Percentiles rank a stretch among this genome's conserved stretches.
phyloP scores from a whole-genome alignment of 768 basidiomycete species.

The Boletus rex-veris region DNA sequence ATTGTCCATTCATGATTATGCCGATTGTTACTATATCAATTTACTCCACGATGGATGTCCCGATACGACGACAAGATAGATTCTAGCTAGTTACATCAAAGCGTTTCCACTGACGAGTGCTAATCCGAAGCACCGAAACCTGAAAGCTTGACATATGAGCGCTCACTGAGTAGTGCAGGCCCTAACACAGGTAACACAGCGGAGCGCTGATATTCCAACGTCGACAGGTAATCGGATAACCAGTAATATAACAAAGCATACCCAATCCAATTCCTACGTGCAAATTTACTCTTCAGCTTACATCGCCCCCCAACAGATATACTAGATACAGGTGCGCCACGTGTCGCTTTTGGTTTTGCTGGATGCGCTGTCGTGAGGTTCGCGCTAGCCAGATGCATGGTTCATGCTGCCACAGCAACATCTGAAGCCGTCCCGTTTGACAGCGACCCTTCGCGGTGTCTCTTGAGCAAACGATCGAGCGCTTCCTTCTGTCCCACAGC shows the following conservation, averaged over 20 bases:
- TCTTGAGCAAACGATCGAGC: slow-evolving; percentile 79
- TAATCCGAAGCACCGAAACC: no score
- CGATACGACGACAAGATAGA: no score
- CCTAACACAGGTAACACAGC: no score
- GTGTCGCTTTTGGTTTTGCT: slow-evolving; percentile 17
- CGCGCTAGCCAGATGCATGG: neutral
- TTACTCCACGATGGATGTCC: no score
- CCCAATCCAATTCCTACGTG: neutral
- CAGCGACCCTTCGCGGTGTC: slow-evolving; percentile 52
- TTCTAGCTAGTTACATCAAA: no score
- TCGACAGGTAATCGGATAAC: no score
- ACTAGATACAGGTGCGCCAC: slow-evolving; percentile 11
- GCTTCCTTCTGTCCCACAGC: slow-evolving; percentile 92
- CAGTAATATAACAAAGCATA: neutral
- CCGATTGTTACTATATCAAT: no score
- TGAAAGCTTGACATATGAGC: no score
- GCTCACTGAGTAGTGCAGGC: no score
- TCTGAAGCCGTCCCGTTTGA: neutral
- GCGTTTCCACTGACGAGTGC: no score
- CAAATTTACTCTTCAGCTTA: slow-evolving; percentile 1
- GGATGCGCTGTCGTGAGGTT: neutral
- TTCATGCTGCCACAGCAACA: slow-evolving; percentile 10
- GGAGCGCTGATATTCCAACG: no score
- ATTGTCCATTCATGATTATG: no score
- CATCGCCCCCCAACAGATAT: slow-evolving; percentile 6